Conservation (phyloP, 768 basidiomycete species). For the Suillus luteus region DNA sequence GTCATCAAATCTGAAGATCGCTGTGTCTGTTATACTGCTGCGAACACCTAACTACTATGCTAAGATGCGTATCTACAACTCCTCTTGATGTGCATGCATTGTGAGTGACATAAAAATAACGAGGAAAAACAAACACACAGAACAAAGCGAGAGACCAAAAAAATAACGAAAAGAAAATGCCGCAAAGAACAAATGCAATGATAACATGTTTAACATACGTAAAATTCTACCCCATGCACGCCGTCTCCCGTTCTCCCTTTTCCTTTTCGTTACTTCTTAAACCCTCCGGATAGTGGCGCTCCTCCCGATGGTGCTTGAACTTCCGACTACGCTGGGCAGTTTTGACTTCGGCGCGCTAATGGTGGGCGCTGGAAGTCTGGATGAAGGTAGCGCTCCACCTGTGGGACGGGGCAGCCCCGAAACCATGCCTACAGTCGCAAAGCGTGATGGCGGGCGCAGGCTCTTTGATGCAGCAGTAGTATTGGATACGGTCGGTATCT, state of each 20-base stretch:
- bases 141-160: background rate
- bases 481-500: constrained; percentile 4
- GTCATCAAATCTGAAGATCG: background rate
- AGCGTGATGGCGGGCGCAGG: constrained; percentile 17
- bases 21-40: background rate
- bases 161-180: constrained; percentile 7
- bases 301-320: constrained; percentile 11
- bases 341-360: constrained; percentile 15
- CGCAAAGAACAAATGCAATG: constrained; percentile 6
- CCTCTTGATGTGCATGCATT: constrained; percentile 5
- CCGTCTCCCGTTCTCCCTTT: background rate
- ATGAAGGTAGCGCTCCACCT: constrained; percentile 2
- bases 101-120: constrained; percentile 1
- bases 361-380: constrained; percentile 17
- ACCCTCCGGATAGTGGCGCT: constrained; percentile 10
- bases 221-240: background rate
- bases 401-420: constrained; percentile 15
- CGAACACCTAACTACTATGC: background rate
- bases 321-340: background rate
- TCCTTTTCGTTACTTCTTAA: background rate
- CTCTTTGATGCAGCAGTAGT: background rate
- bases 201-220: constrained; percentile 10
- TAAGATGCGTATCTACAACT: constrained; percentile 2
- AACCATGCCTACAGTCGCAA: constrained; percentile 5
- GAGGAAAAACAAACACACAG: background rate